Evolutionary conservation across 495 filamentous ascomycete genomes (phyloP).

Genomic region (Podospora sp.): DNA sequence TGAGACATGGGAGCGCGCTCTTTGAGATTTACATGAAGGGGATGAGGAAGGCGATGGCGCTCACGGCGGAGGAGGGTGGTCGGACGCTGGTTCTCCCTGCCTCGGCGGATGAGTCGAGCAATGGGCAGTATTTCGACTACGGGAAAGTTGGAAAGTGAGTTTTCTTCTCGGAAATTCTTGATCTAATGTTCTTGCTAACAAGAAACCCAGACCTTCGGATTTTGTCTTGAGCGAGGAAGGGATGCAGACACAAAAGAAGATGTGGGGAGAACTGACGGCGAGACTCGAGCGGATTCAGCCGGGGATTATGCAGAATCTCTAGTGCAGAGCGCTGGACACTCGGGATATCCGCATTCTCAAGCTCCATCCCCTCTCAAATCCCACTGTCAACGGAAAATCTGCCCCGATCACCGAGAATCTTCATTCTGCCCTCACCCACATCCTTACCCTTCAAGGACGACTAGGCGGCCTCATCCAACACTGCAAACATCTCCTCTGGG

Average conservation of each 20-base stretch:
- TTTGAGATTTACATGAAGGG: constrained; percentile 16
- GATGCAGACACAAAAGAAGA: constrained; percentile 29
- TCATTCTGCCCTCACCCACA: not conserved
- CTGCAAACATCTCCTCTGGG: constrained; percentile 1
- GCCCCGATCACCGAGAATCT: not conserved
- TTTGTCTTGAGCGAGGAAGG: constrained; percentile 31
- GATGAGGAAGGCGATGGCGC: not conserved
- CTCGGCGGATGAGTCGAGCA: constrained; percentile 20
- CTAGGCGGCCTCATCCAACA: not conserved
- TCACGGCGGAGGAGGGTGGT: constrained; percentile 21
- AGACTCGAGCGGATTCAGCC: constrained; percentile 39
- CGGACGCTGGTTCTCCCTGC: constrained; percentile 24
- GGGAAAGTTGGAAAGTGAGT: constrained; percentile 31
- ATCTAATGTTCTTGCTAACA: not conserved
- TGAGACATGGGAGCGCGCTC: constrained; percentile 25
- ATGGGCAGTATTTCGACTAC: constrained; percentile 40
- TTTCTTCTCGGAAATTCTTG: not conserved
- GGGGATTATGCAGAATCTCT: constrained; percentile 20
- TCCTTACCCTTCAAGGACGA: not conserved
- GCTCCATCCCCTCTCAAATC: not conserved
- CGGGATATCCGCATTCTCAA: not conserved
- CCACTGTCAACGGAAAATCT: constrained; percentile 5
- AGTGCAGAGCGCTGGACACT: not conserved
- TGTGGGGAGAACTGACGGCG: constrained; percentile 37
- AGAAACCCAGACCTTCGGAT: constrained; percentile 8